Evolutionary conservation across 305 asterid genomes (phyloP).

Genomic region (Solanum hybrid): DNA sequence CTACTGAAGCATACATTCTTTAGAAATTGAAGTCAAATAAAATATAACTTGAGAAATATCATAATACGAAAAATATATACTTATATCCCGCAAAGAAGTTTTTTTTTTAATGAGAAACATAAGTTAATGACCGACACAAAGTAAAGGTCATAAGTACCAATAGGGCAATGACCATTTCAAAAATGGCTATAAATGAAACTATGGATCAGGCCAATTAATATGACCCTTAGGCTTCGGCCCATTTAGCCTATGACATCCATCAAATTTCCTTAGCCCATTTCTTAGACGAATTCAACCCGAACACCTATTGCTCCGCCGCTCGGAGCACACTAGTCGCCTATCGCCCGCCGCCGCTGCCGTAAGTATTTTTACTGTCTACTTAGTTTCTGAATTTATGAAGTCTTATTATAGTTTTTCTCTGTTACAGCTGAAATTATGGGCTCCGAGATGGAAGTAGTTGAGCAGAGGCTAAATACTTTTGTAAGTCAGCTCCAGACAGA

Average conservation of each 20-base stretch:
- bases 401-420: not conserved
- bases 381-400: not conserved
- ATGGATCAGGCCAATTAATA: not conserved
- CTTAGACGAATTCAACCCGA: not conserved
- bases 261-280: not conserved
- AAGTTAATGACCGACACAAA: not conserved
- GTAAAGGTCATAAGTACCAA: not conserved
- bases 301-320: not conserved
- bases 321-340: not conserved
- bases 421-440: slow-evolving; percentile 28
- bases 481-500: slow-evolving; percentile 58
- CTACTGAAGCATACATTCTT: no score
- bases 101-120: not conserved
- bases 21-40: no score
- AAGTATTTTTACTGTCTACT: not conserved
- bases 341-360: not conserved
- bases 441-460: slow-evolving; percentile 41
- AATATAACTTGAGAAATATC: not conserved
- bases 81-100: not conserved
- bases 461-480: slow-evolving; percentile 59
- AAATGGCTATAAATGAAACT: not conserved
- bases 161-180: not conserved
- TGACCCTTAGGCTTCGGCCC: not conserved
- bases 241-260: not conserved
- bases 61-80: not conserved